Percentiles rank a stretch among this genome's conserved stretches.
Conservation (phyloP, 768 basidiomycete genomes). For the Hydnomerulius pinastri region DNA sequence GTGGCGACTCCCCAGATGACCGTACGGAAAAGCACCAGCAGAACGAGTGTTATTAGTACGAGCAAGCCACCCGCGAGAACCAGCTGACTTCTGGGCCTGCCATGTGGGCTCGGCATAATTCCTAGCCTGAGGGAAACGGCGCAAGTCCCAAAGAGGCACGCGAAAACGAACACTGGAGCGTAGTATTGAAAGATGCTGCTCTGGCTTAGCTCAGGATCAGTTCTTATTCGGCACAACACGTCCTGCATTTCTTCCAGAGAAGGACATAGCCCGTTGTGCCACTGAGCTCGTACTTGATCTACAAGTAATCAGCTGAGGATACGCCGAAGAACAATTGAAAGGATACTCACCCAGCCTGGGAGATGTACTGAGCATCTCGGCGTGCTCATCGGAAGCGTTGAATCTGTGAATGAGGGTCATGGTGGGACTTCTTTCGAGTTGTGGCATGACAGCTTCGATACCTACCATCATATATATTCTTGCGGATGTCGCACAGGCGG, state of each 20-base stretch:
- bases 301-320: not conserved
- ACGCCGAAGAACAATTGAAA: not conserved
- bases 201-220: conserved; percentile 4
- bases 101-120: not conserved
- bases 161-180: conserved; percentile 6
- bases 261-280: not conserved
- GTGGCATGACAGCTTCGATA: too few species aligned
- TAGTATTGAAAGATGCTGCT: conserved; percentile 1
- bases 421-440: too few species aligned
- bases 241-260: conserved; percentile 1
- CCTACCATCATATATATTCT: too few species aligned
- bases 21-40: not conserved
- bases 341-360: not conserved
- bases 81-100: not conserved
- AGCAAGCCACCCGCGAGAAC: not conserved
- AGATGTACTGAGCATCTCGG: conserved; percentile 2
- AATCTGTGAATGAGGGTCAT: conserved; percentile 11
- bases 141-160: conserved; percentile 1
- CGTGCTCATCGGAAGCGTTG: conserved; percentile 1
- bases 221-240: conserved; percentile 1
- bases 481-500: too few species aligned
- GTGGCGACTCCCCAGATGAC: conserved; percentile 2
- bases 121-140: conserved; percentile 2
- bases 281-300: too few species aligned
- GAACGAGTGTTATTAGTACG: not conserved